Conservation (phyloP, 23 red algal genomes). For the Gracilaria caudata region DNA sequence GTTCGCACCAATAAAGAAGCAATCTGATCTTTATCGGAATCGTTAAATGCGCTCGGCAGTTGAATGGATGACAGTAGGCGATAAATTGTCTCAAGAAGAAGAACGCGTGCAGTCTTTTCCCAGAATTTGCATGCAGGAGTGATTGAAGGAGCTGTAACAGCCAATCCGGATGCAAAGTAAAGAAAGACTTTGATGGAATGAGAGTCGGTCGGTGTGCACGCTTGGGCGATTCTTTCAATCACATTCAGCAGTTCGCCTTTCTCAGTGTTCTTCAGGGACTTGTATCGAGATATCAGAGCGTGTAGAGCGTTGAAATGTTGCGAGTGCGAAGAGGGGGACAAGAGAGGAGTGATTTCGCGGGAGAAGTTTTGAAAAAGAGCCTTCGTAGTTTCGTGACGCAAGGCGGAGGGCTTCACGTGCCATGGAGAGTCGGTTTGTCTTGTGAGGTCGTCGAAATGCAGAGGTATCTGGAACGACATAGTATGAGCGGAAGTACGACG, state of each 20-base stretch:
- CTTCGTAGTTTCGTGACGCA: neutral
- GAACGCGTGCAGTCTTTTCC: constrained; percentile 49
- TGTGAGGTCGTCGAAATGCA: constrained; percentile 54
- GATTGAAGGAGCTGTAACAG: constrained; percentile 34
- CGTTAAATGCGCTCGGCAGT: constrained; percentile 21
- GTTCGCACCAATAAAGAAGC: constrained; percentile 43
- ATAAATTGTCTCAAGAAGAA: constrained; percentile 41
- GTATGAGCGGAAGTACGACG: neutral
- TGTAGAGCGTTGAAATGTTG: constrained; percentile 44
- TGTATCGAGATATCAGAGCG: constrained; percentile 44
- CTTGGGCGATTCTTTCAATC: constrained; percentile 6
- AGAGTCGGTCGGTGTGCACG: constrained; percentile 14
- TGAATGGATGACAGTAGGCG: constrained; percentile 25
- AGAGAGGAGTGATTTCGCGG: neutral
- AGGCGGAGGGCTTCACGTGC: neutral
- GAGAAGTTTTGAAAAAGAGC: neutral
- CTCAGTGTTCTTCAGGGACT: constrained; percentile 23
- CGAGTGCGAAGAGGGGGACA: constrained; percentile 4
- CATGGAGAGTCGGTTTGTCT: constrained; percentile 3
- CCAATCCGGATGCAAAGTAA: constrained; percentile 40
- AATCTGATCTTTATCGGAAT: constrained; percentile 39
- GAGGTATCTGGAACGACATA: constrained; percentile 55
- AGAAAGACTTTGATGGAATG: constrained; percentile 27
- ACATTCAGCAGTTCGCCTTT: constrained; percentile 21
- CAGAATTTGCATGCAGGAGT: constrained; percentile 51